phyloP scores from a whole-genome alignment of 129 eudicot species.

The Daucus carota region DNA sequence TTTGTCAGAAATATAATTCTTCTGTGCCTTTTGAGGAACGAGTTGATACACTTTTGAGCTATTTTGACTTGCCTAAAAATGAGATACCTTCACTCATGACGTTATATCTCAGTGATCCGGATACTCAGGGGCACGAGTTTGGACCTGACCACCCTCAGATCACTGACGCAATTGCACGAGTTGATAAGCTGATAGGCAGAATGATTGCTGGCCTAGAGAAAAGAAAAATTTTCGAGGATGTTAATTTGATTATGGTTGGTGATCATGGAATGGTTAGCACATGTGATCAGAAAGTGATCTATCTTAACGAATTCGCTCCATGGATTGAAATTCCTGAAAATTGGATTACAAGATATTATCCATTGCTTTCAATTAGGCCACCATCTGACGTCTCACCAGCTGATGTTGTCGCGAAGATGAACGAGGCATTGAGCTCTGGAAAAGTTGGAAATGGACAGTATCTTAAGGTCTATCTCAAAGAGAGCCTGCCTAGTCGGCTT shows the following conservation, averaged over 20 bases:
- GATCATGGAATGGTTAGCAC: conserved; percentile 17
- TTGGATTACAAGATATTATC: background rate
- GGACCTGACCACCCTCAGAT: conserved; percentile 10
- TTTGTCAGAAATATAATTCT: background rate
- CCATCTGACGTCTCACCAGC: conserved; percentile 1
- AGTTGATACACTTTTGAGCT: conserved; percentile 3
- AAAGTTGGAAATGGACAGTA: conserved; percentile 7
- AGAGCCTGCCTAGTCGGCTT: conserved; percentile 11
- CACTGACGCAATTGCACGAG: conserved; percentile 3
- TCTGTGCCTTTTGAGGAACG: conserved; percentile 11
- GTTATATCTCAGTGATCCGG: conserved; percentile 7
- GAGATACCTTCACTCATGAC: conserved; percentile 6
- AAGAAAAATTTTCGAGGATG: background rate
- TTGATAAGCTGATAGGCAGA: background rate
- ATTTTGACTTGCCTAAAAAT: conserved; percentile 8
- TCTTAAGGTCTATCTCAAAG: conserved; percentile 10
- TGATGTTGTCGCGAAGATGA: conserved; percentile 13
- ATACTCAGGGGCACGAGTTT: conserved; percentile 10
- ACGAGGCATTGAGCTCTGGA: background rate
- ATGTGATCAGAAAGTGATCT: background rate
- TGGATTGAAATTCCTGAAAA: conserved; percentile 10
- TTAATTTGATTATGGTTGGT: conserved; percentile 1
- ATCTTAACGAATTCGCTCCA: conserved; percentile 9
- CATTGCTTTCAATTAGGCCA: conserved; percentile 7
- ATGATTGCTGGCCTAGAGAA: conserved; percentile 7